These are phyloP conservation scores for Dactylellina haptotyla DNA, from an alignment of 2,329 filamentous ascomycete species.

Conservation along the genomic window DNA sequence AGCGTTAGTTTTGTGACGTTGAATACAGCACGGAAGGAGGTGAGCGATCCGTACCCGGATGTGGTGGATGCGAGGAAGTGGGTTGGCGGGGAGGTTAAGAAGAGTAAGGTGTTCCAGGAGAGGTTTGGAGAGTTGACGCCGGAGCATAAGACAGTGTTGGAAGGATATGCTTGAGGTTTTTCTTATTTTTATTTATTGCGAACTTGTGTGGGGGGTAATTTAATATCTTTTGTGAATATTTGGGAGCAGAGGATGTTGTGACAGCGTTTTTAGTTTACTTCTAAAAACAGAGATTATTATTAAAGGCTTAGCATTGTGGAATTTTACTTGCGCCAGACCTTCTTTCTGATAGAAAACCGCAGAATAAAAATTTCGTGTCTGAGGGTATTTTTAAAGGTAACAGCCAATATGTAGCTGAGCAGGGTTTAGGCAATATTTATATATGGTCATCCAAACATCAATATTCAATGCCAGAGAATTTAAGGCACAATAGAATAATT, in stretches of 20 bases:
- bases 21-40: slow-evolving; percentile 82
- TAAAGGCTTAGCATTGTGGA: slow-evolving; percentile 6
- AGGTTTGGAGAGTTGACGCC: slow-evolving; percentile 15
- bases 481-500: not conserved
- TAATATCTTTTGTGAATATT: not conserved
- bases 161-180: slow-evolving; percentile 32
- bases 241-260: no score
- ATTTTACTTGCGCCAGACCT: not conserved
- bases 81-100: slow-evolving; percentile 67
- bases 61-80: slow-evolving; percentile 81
- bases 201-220: not conserved
- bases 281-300: not conserved
- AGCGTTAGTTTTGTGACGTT: slow-evolving; percentile 93
- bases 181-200: not conserved
- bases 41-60: slow-evolving; percentile 85
- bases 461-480: no score
- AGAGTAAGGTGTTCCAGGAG: slow-evolving; percentile 22
- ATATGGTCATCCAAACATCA: no score
- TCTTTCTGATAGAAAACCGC: not conserved
- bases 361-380: slow-evolving; percentile 1
- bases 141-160: slow-evolving; percentile 30
- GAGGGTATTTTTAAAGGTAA: slow-evolving; percentile 6
- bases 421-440: no score
- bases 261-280: not conserved
- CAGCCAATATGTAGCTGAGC: no score